These are phyloP conservation scores for Dendryphion nanum DNA, from an alignment of 2,329 filamentous ascomycete species.

Conservation along the genomic window DNA sequence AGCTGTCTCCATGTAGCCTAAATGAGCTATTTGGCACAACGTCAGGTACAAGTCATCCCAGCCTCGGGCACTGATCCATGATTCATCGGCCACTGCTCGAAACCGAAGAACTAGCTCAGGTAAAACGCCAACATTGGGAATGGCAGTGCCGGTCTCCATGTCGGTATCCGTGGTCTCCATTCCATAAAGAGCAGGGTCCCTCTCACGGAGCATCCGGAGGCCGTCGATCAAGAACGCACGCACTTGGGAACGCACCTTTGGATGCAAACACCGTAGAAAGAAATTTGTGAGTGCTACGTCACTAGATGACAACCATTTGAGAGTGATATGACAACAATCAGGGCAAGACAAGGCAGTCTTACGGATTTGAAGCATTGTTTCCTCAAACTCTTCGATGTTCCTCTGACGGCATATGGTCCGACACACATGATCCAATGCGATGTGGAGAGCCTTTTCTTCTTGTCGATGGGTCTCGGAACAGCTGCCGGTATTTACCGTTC, in stretches of 20 bases:
- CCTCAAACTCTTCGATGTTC: conserved; percentile 62
- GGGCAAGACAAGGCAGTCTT: conserved; percentile 51
- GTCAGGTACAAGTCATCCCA: conserved; percentile 39
- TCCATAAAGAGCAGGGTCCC: conserved; percentile 28
- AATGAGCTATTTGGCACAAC: conserved; percentile 25
- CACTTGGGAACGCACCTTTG: conserved; percentile 27
- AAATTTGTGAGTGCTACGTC: conserved; percentile 62
- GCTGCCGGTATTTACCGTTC: conserved; percentile 46
- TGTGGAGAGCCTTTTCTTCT: conserved; percentile 53
- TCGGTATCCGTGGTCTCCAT: conserved; percentile 25
- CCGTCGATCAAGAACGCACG: conserved; percentile 30
- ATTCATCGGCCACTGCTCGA: conserved; percentile 20
- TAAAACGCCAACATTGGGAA: conserved; percentile 16
- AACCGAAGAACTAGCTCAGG: conserved; percentile 17
- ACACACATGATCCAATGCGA: conserved; percentile 66
- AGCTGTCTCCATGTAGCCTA: conserved; percentile 29
- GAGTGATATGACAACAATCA: conserved; percentile 58
- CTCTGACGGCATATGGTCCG: conserved; percentile 72
- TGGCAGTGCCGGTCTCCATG: conserved; percentile 17
- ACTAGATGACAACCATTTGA: conserved; percentile 60
- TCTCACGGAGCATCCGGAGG: conserved; percentile 30
- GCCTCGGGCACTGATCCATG: conserved; percentile 19
- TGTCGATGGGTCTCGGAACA: conserved; percentile 50
- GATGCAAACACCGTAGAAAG: conserved; percentile 41
- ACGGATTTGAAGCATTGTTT: conserved; percentile 54